Conservation (phyloP, 1,139 yeast species). For the Diutina sp. region DNA sequence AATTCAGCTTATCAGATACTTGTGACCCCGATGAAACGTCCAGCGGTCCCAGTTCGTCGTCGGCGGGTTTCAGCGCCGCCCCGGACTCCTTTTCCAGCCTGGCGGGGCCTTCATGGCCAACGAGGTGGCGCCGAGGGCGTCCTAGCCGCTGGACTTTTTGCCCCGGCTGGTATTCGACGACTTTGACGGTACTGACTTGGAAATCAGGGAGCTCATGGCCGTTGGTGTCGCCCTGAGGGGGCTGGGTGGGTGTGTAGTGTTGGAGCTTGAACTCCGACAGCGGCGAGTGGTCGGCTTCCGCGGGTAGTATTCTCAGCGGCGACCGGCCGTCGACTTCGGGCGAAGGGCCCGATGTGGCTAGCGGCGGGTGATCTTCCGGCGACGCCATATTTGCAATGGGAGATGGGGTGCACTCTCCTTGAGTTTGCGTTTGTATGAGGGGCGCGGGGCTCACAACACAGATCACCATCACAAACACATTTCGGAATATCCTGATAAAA, state of each 20-base stretch:
- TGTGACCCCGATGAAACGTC: constrained; percentile 31
- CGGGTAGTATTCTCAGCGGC: neutral
- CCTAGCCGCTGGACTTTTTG: neutral
- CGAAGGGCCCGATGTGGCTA: neutral
- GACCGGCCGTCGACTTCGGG: neutral
- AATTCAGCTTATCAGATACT: constrained; percentile 5
- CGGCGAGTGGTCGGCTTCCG: neutral
- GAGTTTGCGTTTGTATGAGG: neutral
- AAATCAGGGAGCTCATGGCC: neutral
- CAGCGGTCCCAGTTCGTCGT: constrained; percentile 21
- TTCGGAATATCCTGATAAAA: too few relatives aligned
- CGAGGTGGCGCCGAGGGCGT: neutral
- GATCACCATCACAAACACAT: neutral
- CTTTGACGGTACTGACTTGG: neutral
- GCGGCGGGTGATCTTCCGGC: neutral
- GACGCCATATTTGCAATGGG: neutral
- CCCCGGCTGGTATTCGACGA: neutral
- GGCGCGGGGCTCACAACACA: neutral
- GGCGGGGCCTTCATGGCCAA: neutral
- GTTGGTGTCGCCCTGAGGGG: neutral
- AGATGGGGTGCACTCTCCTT: neutral
- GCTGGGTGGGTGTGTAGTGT: neutral
- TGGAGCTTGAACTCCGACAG: neutral
- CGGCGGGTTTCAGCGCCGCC: constrained; percentile 21
- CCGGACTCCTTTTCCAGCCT: constrained; percentile 10